phyloP scores from a whole-genome alignment of 2,329 filamentous ascomycete genomes.

The Dactylellina cionopaga region DNA sequence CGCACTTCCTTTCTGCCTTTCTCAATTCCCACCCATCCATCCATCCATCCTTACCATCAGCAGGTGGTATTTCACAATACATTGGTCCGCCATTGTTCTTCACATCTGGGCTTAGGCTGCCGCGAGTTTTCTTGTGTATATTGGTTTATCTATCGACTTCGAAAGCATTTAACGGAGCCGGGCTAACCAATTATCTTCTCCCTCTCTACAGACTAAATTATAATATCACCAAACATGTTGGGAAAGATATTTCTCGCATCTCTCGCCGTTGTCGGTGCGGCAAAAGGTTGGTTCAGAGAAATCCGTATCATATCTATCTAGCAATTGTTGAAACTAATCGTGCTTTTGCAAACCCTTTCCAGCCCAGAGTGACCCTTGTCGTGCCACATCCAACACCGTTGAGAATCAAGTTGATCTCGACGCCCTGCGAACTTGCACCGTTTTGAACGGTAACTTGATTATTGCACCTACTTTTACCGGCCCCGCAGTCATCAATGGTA shows the following conservation, averaged over 20 bases:
- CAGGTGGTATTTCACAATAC: not conserved
- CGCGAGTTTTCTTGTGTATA: too few relatives aligned
- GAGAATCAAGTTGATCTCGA: constrained; percentile 57
- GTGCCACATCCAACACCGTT: constrained; percentile 30
- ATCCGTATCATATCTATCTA: too few relatives aligned
- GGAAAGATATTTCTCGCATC: constrained; percentile 39
- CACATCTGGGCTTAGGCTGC: too few relatives aligned
- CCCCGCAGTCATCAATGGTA: constrained; percentile 72
- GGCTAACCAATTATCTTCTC: not conserved
- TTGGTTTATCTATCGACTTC: too few relatives aligned
- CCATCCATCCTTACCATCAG: not conserved
- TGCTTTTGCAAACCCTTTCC: not conserved
- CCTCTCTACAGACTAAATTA: constrained; percentile 14
- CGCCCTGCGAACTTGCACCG: constrained; percentile 68
- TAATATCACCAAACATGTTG: constrained; percentile 41
- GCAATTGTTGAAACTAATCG: not conserved
- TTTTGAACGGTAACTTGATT: constrained; percentile 74
- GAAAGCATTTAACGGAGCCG: too few relatives aligned
- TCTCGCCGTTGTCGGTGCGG: constrained; percentile 36
- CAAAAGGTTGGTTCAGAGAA: constrained; percentile 39
- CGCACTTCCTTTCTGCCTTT: not conserved
- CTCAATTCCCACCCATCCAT: not conserved
- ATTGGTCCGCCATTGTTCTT: too few relatives aligned
- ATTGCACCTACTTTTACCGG: constrained; percentile 69
- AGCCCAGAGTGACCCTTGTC: constrained; percentile 40